Base-by-base conservation (phyloP, 1,139 yeast species). In the Yamadazyma blattariae region DNA sequence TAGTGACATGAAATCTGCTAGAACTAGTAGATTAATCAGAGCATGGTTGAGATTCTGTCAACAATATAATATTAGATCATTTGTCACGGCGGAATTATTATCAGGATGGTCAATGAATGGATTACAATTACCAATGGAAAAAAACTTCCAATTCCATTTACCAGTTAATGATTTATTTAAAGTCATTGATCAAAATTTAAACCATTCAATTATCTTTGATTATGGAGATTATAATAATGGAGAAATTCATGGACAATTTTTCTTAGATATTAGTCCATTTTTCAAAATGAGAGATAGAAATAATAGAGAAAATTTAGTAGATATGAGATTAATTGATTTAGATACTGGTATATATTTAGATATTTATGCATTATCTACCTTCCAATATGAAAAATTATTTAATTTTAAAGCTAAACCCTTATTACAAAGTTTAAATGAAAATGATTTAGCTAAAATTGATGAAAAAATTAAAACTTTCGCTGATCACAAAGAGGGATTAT, bases 271-370 rank as follows among this genome's bases (percentile, higher is more conserved):
- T 36, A 64, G 65, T 2, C 51, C 70, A 4, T 64, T 51, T 37
- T 57, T 68, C 25, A 54, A 61, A 14, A 52, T 57, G 34, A 51
- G 74, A 36, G 56, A 48, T 20, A 52, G 58, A 36, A 67, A 64
- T 17, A 65, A 64, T 39, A 68, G 67, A 3, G 56, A 54, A 27
- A 87, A 86, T 54, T 75, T 82, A 39, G 82, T 86, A 40, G 96
- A 86, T 61, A 94, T 90, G 0, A 68, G 95, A 40, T 82, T 86
- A 47, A 77, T 86, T 40, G 95, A 87, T 56, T 63, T 80, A 7
- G 83, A 81, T 41, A 74, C 86, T 7, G 96, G 95, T 1, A 56
- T 80, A 34, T 86, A 80, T 52, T 71, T 87, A 36, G 95, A 86
- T 55, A 70, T 78, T 22, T 74, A 79, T 3, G 82, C 75, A 0